Conservation (phyloP, 306 rosid genomes). For the Cicer pinnatifidum region DNA sequence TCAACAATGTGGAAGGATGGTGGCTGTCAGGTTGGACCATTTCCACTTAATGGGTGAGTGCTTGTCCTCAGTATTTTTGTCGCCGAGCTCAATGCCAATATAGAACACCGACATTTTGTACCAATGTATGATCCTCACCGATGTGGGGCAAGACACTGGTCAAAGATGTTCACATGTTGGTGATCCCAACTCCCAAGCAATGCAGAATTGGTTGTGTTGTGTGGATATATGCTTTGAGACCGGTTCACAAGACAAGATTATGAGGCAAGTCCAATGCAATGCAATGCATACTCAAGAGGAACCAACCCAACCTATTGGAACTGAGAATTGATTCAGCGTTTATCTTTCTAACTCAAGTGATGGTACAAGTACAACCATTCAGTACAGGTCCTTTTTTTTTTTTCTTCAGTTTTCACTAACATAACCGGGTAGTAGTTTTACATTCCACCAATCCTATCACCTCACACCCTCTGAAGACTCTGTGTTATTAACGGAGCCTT, state of each 20-base stretch:
- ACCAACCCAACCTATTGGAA: conserved; percentile 45
- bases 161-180: conserved; percentile 46
- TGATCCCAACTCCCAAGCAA: conserved; percentile 46
- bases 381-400: conserved; percentile 34
- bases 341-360: conserved; percentile 42
- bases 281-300: conserved; percentile 46
- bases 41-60: conserved; percentile 41
- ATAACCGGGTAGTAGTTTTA: conserved; percentile 45
- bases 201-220: conserved; percentile 43
- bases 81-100: conserved; percentile 35
- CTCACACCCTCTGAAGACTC: conserved; percentile 43
- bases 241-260: conserved; percentile 37
- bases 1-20: conserved; percentile 42
- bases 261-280: conserved; percentile 44
- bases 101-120: conserved; percentile 44
- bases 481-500: conserved; percentile 44
- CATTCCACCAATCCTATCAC: conserved; percentile 39
- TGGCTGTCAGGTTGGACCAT: conserved; percentile 46
- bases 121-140: conserved; percentile 44
- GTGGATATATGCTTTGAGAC: conserved; percentile 48
- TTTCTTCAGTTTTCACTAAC: conserved; percentile 35
- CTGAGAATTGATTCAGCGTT: conserved; percentile 46
- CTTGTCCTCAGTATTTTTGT: conserved; percentile 44
- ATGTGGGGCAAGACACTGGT: conserved; percentile 42
- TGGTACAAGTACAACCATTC: conserved; percentile 38